These are phyloP conservation scores for Penicillium sp. DNA, from an alignment of 2,329 filamentous ascomycete genomes.

Conservation along the genomic window DNA sequence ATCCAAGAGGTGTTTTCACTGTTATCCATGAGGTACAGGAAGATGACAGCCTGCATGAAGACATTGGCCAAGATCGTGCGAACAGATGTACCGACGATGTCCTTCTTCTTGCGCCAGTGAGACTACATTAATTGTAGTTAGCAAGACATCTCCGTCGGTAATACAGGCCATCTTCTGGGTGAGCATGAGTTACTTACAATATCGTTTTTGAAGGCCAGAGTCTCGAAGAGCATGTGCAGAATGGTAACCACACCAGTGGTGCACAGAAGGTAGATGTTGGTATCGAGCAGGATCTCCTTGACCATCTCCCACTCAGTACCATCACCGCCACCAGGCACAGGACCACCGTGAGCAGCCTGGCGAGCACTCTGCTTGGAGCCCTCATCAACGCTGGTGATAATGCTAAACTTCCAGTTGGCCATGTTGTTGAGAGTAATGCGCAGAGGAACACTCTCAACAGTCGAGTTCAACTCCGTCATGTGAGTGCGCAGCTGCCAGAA, in stretches of 20 bases:
- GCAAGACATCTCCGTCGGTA: not conserved
- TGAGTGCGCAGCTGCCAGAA: constrained; percentile 95
- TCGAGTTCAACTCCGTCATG: constrained; percentile 90
- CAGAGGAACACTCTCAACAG: constrained; percentile 77
- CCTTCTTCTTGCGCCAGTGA: constrained; percentile 99
- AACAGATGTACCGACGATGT: constrained; percentile 94
- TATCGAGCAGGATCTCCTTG: constrained; percentile 92
- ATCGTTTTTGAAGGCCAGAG: constrained; percentile 94
- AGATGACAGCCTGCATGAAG: constrained; percentile 95
- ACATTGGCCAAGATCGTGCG: constrained; percentile 96
- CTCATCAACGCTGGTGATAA: constrained; percentile 81
- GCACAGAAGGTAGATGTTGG: constrained; percentile 84
- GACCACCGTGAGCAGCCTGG: constrained; percentile 72
- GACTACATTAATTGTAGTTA: constrained; percentile 43
- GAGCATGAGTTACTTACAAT: constrained; percentile 57
- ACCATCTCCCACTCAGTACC: constrained; percentile 95
- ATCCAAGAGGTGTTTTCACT: constrained; percentile 98
- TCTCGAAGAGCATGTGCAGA: constrained; percentile 92
- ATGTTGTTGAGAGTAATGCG: constrained; percentile 82
- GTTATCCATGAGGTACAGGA: constrained; percentile 96
- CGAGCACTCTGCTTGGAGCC: constrained; percentile 80
- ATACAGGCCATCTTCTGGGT: not conserved
- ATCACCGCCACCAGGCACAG: constrained; percentile 76
- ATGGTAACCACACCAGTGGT: constrained; percentile 84
- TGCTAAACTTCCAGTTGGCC: constrained; percentile 83